Base-by-base conservation (phyloP, 2,329 filamentous ascomycete species). In the Hypoxylon sp. region DNA sequence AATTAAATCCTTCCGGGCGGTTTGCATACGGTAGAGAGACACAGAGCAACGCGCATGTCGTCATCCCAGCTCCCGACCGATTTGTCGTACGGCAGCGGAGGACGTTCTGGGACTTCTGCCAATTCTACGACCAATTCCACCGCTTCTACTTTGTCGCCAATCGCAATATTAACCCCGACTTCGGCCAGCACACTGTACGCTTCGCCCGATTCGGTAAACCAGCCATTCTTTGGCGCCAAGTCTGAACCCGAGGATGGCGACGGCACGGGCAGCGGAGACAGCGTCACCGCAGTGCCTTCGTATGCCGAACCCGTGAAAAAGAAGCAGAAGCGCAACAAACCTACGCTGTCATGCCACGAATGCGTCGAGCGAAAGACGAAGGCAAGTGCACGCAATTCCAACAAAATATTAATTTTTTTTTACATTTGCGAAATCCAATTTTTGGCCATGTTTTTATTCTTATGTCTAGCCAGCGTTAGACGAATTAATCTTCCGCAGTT, bases 341-440 rank as follows among this genome's bases (percentile, higher is more conserved):
- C 92, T 3, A 94, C 92, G 0, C 78, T 94, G 69, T 93, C 91
- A 53, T 94, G 92, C 75, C 87, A 90, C 68, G 91, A 94, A 78
- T 95, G 92, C 76, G 92, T 94, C 22, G 91, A 94, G 80, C 85
- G 92, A 72, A 94, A 94, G 81, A 94, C 92, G 24, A 94, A 93
- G 85, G 91, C 91, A 78, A 72, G 86, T 80, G 61, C 37, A 50
- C 47, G 56, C 47, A 56, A 53, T 60, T 42, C 26, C 42, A 48
- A 33, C 6, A 29, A 50, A 26, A 44, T 5, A 39, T 44, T 42
- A 22, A 1, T 31, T 8, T 31, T 31, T 31, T n/a, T 31, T 54
- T 10, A 53, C 51, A 60, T 57, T 29, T 47, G 57, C 63, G 63
- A 61, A 57, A 58, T 62, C 19, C 11, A 14, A 14, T 24, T 51